phyloP scores from a whole-genome alignment of 2,329 filamentous ascomycete species.

The Diplocarpon mali region DNA sequence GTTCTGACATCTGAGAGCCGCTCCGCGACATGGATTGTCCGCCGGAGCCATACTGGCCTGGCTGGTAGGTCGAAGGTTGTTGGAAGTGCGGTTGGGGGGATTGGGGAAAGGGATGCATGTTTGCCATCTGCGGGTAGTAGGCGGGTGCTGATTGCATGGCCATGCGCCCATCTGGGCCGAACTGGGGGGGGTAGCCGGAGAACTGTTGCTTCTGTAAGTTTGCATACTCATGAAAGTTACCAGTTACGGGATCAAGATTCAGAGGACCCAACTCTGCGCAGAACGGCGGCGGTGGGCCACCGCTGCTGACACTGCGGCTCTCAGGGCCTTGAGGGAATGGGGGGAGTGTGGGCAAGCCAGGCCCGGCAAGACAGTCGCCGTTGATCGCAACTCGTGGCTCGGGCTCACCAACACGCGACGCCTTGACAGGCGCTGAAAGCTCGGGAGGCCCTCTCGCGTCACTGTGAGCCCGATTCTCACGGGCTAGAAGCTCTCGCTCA shows the following conservation, averaged over 20 bases:
- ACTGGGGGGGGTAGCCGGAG: constrained; percentile 34
- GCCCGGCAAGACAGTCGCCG: constrained; percentile 11
- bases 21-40: constrained; percentile 70
- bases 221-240: constrained; percentile 49
- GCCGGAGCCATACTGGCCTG: constrained; percentile 31
- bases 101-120: constrained; percentile 33
- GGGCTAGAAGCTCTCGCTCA: constrained; percentile 11
- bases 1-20: constrained; percentile 66
- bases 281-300: neutral
- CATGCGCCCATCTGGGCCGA: constrained; percentile 34
- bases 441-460: constrained; percentile 6
- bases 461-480: constrained; percentile 14
- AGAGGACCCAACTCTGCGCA: neutral
- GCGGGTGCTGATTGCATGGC: constrained; percentile 30
- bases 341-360: constrained; percentile 11
- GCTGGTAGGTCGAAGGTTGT: constrained; percentile 31
- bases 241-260: neutral
- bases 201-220: constrained; percentile 53
- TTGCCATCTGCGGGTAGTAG: constrained; percentile 36
- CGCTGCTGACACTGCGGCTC: constrained; percentile 5
- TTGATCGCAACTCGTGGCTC: constrained; percentile 13
- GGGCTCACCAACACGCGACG: neutral
- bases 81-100: constrained; percentile 35
- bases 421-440: neutral
- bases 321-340: constrained; percentile 23